Conservation (phyloP, 352 stramenopile species). For the Globisporangium emineosum region DNA sequence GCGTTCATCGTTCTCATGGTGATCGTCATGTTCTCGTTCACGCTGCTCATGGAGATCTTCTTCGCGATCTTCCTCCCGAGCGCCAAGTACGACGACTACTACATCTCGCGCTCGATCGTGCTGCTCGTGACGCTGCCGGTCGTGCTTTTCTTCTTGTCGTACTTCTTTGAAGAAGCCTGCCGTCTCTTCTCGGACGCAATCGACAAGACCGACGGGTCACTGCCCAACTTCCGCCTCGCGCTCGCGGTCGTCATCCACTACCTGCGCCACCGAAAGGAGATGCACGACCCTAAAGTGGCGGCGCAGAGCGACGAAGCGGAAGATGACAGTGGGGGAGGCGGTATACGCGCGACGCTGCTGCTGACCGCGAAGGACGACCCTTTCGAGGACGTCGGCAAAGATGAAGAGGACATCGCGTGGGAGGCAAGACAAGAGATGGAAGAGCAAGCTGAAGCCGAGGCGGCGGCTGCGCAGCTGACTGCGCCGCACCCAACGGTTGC, state of each 20-base stretch:
- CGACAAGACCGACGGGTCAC: conserved; percentile 62
- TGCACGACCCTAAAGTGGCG: conserved; percentile 25
- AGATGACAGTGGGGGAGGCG: neutral
- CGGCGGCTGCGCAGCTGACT: conserved; percentile 15
- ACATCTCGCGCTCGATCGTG: conserved; percentile 50
- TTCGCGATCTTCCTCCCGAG: conserved; percentile 82
- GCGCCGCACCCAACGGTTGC: conserved; percentile 17
- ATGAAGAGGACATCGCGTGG: conserved; percentile 51
- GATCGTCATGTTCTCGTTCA: conserved; percentile 84
- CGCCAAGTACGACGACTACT: conserved; percentile 69
- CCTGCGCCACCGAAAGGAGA: conserved; percentile 60
- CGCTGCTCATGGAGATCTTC: conserved; percentile 83
- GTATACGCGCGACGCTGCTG: conserved; percentile 23
- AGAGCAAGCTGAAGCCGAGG: conserved; percentile 24
- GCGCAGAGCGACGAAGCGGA: neutral
- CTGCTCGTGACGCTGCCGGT: conserved; percentile 58
- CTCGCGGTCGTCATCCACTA: conserved; percentile 79
- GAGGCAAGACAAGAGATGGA: conserved; percentile 29
- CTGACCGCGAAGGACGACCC: conserved; percentile 51
- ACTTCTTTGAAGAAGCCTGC: conserved; percentile 72
- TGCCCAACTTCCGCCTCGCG: conserved; percentile 77
- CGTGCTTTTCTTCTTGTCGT: conserved; percentile 74
- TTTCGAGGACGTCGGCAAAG: conserved; percentile 51
- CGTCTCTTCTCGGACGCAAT: conserved; percentile 72
- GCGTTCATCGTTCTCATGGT: conserved; percentile 82